phyloP scores from a whole-genome alignment of 495 filamentous ascomycete species.

The Eremomyces bilateralis region DNA sequence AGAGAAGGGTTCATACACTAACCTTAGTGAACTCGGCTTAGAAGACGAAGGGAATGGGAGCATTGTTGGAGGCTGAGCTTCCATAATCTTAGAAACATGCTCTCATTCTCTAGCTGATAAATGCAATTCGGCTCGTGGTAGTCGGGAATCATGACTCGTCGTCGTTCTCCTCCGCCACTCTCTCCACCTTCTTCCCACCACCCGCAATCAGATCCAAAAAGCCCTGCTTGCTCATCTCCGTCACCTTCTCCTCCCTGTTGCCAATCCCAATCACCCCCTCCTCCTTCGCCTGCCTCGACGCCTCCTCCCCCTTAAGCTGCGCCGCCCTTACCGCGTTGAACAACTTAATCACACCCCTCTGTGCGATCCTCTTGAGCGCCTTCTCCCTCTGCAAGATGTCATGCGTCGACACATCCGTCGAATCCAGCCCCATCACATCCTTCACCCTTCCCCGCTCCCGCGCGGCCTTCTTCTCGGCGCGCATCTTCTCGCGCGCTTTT shows the following conservation, averaged over 20 bases:
- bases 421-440: conserved; percentile 37
- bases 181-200: conserved; percentile 29
- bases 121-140: too few relatives aligned
- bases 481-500: conserved; percentile 53
- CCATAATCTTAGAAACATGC: too few relatives aligned
- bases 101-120: too few relatives aligned
- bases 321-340: conserved; percentile 90
- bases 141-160: too few relatives aligned
- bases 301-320: conserved; percentile 64
- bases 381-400: conserved; percentile 58
- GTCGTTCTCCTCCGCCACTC: too few relatives aligned
- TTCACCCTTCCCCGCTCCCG: conserved; percentile 71
- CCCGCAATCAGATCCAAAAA: conserved; percentile 81
- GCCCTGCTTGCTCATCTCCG: conserved; percentile 88
- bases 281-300: conserved; percentile 39
- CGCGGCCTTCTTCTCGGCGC: conserved; percentile 60
- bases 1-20: too few relatives aligned
- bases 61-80: too few relatives aligned
- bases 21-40: too few relatives aligned
- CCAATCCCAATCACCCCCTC: conserved; percentile 55
- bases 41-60: too few relatives aligned
- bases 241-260: conserved; percentile 60
- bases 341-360: conserved; percentile 79
- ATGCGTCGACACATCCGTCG: conserved; percentile 21
- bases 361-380: conserved; percentile 60